These are phyloP conservation scores for Alternaria burnsii DNA, from an alignment of 2,329 filamentous ascomycete species.

Conservation along the genomic window DNA sequence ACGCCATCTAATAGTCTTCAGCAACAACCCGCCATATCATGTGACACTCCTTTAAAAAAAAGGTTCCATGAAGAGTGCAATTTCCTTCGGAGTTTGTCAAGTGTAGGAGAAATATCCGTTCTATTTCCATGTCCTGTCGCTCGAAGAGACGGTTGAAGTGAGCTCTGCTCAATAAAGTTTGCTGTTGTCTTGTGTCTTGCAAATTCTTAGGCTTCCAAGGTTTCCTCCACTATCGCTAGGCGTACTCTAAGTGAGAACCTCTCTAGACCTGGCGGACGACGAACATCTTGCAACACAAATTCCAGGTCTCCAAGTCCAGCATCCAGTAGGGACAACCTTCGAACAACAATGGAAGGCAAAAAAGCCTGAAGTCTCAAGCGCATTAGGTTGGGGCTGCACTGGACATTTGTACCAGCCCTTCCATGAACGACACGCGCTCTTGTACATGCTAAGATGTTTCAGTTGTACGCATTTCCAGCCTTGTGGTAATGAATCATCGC, in stretches of 20 bases:
- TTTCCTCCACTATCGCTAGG: neutral
- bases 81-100: neutral
- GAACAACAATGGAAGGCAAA: neutral
- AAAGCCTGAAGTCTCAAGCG: neutral
- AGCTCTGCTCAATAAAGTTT: neutral
- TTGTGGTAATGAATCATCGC: neutral
- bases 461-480: conserved; percentile 1
- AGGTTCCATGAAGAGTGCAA: neutral
- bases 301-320: neutral
- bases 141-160: neutral
- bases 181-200: neutral
- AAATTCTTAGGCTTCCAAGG: neutral
- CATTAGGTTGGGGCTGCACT: neutral
- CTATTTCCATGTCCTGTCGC: neutral
- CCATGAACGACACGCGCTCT: neutral
- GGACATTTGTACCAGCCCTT: neutral
- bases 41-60: neutral
- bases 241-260: neutral
- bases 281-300: neutral
- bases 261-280: neutral
- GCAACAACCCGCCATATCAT: neutral
- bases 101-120: neutral
- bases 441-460: conserved; percentile 7
- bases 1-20: neutral
- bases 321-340: neutral